These are phyloP conservation scores for Penicillium atrosanguineum DNA, from an alignment of 495 filamentous ascomycete genomes.

Conservation along the genomic window DNA sequence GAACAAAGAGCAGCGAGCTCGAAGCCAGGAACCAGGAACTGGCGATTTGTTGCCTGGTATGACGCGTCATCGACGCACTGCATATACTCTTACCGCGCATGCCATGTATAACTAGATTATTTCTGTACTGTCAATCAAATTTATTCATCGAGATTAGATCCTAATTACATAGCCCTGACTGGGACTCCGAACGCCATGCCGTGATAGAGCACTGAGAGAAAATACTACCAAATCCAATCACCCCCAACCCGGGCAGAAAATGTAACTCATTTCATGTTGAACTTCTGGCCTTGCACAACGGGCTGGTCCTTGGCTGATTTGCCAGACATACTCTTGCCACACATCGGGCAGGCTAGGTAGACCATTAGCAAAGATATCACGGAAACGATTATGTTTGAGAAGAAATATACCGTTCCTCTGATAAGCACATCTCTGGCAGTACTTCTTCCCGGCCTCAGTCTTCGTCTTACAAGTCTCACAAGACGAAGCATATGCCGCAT, in stretches of 20 bases:
- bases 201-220: slow-evolving; percentile 1
- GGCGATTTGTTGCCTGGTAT: slow-evolving; percentile 18
- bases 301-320: slow-evolving; percentile 51
- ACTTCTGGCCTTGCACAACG: slow-evolving; percentile 61
- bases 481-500: slow-evolving; percentile 62
- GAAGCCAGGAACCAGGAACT: slow-evolving; percentile 1
- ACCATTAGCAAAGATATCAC: slow-evolving; percentile 14
- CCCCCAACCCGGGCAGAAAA: not conserved
- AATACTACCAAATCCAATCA: not conserved
- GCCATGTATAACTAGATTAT: slow-evolving; percentile 50
- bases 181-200: slow-evolving; percentile 22
- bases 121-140: slow-evolving; percentile 27
- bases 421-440: slow-evolving; percentile 67
- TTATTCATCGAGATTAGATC: slow-evolving; percentile 9
- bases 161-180: not conserved
- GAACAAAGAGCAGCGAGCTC: slow-evolving; percentile 5
- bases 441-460: slow-evolving; percentile 59
- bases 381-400: not conserved
- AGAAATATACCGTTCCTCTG: slow-evolving; percentile 55
- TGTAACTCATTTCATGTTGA: slow-evolving; percentile 56
- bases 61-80: slow-evolving; percentile 27
- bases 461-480: slow-evolving; percentile 64
- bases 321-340: slow-evolving; percentile 55
- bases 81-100: slow-evolving; percentile 43
- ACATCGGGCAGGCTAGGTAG: slow-evolving; percentile 59